Evolutionary conservation across 2,329 filamentous ascomycete genomes (phyloP).

Genomic region (Aspergillus tamarii): DNA sequence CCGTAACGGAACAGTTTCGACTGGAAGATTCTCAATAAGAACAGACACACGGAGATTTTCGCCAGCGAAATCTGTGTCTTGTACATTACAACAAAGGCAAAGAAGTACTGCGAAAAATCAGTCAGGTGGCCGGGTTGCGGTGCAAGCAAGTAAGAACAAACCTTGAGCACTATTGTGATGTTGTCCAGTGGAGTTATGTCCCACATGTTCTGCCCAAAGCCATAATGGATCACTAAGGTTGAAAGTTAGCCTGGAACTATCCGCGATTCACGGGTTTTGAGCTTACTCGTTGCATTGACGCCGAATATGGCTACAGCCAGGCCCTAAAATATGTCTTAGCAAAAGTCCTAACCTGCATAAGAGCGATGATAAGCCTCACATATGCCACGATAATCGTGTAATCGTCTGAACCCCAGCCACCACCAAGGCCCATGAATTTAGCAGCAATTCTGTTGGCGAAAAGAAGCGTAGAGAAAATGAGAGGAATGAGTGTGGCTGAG

Average conservation of each 20-base stretch:
- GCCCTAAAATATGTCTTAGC: slow-evolving; percentile 8
- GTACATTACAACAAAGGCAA: slow-evolving; percentile 23
- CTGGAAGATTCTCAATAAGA: slow-evolving; percentile 29
- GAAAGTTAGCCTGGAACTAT: background rate
- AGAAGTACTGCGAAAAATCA: slow-evolving; percentile 17
- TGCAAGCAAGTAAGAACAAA: slow-evolving; percentile 1
- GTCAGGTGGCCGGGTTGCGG: background rate
- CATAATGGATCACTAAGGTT: slow-evolving; percentile 24
- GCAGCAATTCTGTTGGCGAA: slow-evolving; percentile 19
- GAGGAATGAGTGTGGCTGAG: slow-evolving; percentile 15
- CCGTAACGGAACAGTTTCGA: slow-evolving; percentile 19
- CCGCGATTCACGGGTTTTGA: background rate
- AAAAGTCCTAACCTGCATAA: background rate
- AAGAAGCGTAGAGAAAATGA: slow-evolving; percentile 19
- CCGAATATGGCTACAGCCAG: slow-evolving; percentile 17
- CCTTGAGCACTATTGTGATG: slow-evolving; percentile 25
- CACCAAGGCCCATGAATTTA: slow-evolving; percentile 18
- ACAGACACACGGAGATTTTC: slow-evolving; percentile 31
- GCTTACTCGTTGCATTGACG: slow-evolving; percentile 19
- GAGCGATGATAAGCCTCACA: slow-evolving; percentile 11
- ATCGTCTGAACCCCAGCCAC: slow-evolving; percentile 23
- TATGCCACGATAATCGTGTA: slow-evolving; percentile 21
- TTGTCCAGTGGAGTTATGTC: slow-evolving; percentile 25
- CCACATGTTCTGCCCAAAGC: slow-evolving; percentile 29
- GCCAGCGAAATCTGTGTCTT: slow-evolving; percentile 28